phyloP scores from a whole-genome alignment of 139 green algal genomes.

The Chlamydomonas sp. region DNA sequence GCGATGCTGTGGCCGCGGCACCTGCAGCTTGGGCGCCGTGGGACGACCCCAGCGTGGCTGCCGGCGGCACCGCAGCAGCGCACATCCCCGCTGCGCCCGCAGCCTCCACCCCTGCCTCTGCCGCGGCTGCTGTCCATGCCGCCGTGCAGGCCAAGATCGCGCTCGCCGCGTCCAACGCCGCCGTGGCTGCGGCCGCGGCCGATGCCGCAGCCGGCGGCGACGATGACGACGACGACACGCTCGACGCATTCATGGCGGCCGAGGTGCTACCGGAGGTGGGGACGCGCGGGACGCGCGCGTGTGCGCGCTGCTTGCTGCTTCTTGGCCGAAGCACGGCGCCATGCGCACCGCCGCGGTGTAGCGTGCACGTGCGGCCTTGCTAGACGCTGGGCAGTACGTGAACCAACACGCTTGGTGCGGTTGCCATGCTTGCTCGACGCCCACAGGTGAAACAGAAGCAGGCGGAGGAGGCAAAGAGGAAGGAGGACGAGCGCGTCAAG shows the following conservation, averaged over 20 bases:
- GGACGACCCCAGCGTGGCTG: background rate
- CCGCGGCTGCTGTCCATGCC: background rate
- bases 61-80: background rate
- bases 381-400: too few species aligned
- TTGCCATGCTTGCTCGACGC: too few species aligned
- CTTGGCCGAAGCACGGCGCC: too few species aligned
- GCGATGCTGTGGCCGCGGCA: too few species aligned
- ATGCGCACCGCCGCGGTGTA: too few species aligned
- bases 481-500: slow-evolving; percentile 4
- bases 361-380: too few species aligned
- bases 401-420: too few species aligned
- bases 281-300: too few species aligned
- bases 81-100: background rate
- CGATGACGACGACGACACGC: slow-evolving; percentile 80
- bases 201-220: background rate
- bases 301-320: too few species aligned
- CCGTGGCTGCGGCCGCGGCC: slow-evolving; percentile 6
- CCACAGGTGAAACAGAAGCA: background rate
- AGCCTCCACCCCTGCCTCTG: background rate
- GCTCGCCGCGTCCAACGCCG: background rate
- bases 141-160: background rate
- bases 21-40: slow-evolving; percentile 1
- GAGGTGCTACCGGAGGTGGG: slow-evolving; percentile 38
- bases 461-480: slow-evolving; percentile 2
- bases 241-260: slow-evolving; percentile 91